phyloP scores from a whole-genome alignment of 768 basidiomycete species.

The Phylloporus sp. region DNA sequence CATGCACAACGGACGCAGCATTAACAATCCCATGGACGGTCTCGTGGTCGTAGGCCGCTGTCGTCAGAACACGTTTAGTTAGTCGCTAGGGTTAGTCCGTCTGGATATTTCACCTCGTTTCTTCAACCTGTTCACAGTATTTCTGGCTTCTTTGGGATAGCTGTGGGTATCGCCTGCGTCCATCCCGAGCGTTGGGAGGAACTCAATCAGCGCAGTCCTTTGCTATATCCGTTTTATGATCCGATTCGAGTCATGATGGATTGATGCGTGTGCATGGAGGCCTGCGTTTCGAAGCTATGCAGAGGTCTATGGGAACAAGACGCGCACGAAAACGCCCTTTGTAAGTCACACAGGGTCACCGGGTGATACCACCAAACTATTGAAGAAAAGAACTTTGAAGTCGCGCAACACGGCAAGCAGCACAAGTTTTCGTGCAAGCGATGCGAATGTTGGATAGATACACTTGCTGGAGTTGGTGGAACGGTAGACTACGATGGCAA shows the following conservation, averaged over 20 bases:
- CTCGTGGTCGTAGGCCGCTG: constrained; percentile 20
- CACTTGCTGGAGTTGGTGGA: no score
- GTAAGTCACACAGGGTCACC: no score
- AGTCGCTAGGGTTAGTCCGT: background rate
- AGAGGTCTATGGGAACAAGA: no score
- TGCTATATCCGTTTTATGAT: background rate
- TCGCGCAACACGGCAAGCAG: no score
- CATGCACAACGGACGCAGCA: constrained; percentile 19
- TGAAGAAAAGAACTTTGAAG: no score
- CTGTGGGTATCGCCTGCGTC: constrained; percentile 38
- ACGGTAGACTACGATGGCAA: no score
- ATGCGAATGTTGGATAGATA: no score
- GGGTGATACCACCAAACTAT: no score
- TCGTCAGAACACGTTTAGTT: background rate
- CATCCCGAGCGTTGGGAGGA: constrained; percentile 28
- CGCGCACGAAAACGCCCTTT: no score
- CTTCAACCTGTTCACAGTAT: constrained; percentile 24
- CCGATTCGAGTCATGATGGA: background rate
- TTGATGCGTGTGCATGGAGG: no score
- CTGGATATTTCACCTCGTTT: constrained; percentile 17
- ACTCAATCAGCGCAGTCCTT: background rate
- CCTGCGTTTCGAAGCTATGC: no score
- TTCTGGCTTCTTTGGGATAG: constrained; percentile 38
- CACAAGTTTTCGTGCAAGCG: no score
- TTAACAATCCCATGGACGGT: constrained; percentile 24